Conservation (phyloP, 352 stramenopile genomes). For the Phytophthora colocasiae region DNA sequence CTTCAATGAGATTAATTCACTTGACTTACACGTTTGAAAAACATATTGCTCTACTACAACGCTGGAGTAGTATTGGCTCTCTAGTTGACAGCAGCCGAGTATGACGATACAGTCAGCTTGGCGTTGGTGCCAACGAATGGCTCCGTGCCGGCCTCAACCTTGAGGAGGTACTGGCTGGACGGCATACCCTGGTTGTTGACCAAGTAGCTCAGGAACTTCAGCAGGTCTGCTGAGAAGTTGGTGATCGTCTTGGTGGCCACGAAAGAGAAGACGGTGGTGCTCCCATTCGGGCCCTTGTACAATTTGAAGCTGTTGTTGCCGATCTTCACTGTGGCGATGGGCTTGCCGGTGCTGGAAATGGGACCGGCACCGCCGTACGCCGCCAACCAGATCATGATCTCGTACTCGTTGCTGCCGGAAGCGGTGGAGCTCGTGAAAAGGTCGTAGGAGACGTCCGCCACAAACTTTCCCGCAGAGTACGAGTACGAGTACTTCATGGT, state of each 20-base stretch:
- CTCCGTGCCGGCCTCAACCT: conserved; percentile 40
- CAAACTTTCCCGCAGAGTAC: conserved; percentile 30
- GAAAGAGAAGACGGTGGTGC: conserved; percentile 43
- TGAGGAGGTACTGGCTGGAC: conserved; percentile 38
- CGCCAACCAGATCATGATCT: conserved; percentile 52
- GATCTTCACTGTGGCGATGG: conserved; percentile 30
- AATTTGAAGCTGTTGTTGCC: conserved; percentile 34
- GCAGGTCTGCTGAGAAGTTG: conserved; percentile 35
- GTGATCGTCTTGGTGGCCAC: conserved; percentile 36
- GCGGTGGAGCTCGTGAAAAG: conserved; percentile 41
- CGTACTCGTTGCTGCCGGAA: conserved; percentile 38
- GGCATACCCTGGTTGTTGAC: conserved; percentile 31
- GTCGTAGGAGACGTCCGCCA: conserved; percentile 45
- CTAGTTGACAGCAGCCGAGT: conserved; percentile 37
- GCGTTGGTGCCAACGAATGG: conserved; percentile 38
- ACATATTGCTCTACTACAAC: conserved; percentile 8
- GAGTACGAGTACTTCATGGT: conserved; percentile 43
- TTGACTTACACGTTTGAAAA: conserved; percentile 1
- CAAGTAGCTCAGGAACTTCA: conserved; percentile 38
- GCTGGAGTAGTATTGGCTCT: background rate
- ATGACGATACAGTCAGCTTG: conserved; percentile 38
- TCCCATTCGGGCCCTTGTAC: conserved; percentile 41
- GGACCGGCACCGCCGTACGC: conserved; percentile 35
- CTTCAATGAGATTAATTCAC: conserved; percentile 5
- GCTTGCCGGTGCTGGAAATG: conserved; percentile 39